These are phyloP conservation scores for Adansonia digitata DNA, from an alignment of 345 rosid genomes.

Conservation along the genomic window DNA sequence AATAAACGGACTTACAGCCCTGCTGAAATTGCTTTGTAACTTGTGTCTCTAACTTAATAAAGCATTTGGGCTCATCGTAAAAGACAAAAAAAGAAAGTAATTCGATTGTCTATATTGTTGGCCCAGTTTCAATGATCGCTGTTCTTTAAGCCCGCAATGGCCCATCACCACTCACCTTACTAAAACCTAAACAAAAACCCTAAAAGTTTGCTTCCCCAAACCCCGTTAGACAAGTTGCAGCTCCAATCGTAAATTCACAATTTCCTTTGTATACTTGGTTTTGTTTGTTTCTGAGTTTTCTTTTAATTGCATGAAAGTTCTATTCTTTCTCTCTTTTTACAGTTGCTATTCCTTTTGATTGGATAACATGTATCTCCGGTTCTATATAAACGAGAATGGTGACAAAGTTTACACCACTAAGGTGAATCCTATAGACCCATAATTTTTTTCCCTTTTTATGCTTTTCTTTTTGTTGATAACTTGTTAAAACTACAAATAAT, in stretches of 20 bases:
- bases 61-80: not conserved
- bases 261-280: not conserved
- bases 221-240: not conserved
- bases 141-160: not conserved
- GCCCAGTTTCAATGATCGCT: not conserved
- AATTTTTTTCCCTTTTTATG: no score
- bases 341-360: not conserved
- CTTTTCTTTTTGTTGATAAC: not conserved
- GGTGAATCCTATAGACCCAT: conserved; percentile 29
- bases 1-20: no score
- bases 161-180: not conserved
- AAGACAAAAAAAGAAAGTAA: not conserved
- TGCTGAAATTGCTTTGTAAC: no score
- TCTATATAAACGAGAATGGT: conserved; percentile 73
- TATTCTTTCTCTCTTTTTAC: not conserved
- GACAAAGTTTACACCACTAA: conserved; percentile 79
- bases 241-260: not conserved
- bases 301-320: not conserved
- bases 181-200: not conserved
- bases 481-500: not conserved
- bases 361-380: conserved; percentile 62
- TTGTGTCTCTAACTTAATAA: no score
- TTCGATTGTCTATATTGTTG: not conserved
- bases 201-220: not conserved
- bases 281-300: conserved; percentile 11